Conservation (phyloP, 345 rosid genomes). For the Gossypium thurberi region DNA sequence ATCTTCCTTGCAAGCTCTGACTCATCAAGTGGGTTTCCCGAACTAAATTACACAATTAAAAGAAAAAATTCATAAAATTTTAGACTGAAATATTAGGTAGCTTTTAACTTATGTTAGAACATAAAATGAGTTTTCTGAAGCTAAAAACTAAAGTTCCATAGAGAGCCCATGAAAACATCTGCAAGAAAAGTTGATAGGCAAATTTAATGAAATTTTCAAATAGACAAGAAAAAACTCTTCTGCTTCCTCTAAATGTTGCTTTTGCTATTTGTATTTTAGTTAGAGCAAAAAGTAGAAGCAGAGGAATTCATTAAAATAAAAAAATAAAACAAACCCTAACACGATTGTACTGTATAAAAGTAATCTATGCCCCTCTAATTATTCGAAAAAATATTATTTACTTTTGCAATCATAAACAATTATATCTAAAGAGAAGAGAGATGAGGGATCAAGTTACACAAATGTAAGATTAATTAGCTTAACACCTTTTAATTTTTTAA, state of each 20-base stretch:
- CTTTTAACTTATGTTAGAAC: not conserved
- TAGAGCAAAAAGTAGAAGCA: not conserved
- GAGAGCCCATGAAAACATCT: not conserved
- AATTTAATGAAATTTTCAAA: not conserved
- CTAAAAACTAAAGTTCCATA: not conserved
- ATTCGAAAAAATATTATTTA: not conserved
- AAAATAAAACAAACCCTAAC: not conserved
- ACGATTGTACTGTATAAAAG: not conserved
- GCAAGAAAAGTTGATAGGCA: not conserved
- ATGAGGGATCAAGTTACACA: too few relatives aligned
- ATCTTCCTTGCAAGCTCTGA: slow-evolving; percentile 78
- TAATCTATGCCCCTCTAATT: not conserved
- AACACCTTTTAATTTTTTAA: not conserved
- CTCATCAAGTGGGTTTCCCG: slow-evolving; percentile 44
- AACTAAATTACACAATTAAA: slow-evolving; percentile 22
- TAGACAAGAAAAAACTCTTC: not conserved
- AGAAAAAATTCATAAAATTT: not conserved
- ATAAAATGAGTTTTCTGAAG: not conserved
- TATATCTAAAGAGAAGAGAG: too few relatives aligned
- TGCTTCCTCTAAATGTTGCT: not conserved
- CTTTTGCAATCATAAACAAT: not conserved
- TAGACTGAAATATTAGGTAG: not conserved
- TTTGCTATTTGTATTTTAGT: not conserved
- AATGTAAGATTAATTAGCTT: too few relatives aligned
- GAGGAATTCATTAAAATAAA: not conserved